Percentiles rank a stretch among this genome's conserved stretches.
These are phyloP conservation scores for Solanum lycopersicoides DNA, from an alignment of 257 asterid species.

Conservation along the genomic window DNA sequence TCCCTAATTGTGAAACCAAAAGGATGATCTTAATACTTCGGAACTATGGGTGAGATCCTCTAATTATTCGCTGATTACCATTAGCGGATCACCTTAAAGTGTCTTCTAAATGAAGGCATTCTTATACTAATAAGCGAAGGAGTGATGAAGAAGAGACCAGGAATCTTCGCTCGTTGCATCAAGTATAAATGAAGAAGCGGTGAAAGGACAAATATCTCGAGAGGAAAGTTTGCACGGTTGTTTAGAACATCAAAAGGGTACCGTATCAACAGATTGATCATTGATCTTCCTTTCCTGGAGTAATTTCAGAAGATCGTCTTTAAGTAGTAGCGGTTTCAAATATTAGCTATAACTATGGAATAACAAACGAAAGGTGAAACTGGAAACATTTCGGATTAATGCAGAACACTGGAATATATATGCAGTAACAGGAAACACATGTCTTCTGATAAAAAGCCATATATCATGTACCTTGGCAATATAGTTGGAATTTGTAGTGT, in stretches of 20 bases:
- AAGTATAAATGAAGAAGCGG: background rate
- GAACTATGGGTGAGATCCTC: background rate
- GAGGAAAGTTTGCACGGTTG: background rate
- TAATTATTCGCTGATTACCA: background rate
- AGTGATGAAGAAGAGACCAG: background rate
- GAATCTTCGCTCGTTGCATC: background rate
- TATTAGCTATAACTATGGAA: background rate
- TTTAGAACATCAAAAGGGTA: background rate
- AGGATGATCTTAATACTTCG: background rate
- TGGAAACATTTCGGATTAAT: background rate
- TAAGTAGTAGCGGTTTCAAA: background rate
- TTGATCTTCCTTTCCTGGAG: background rate
- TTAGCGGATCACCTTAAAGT: no score
- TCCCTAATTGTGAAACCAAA: background rate
- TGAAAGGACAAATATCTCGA: background rate
- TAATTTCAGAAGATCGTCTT: background rate
- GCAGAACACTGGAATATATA: background rate
- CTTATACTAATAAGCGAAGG: no score
- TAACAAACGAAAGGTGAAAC: background rate
- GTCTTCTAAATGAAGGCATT: no score
- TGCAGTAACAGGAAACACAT: background rate
- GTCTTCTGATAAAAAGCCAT: background rate
- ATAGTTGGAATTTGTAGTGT: background rate
- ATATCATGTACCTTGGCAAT: background rate
- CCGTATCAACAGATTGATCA: background rate